phyloP scores from a whole-genome alignment of 2,329 filamentous ascomycete genomes.

The Hysterium pulicare region DNA sequence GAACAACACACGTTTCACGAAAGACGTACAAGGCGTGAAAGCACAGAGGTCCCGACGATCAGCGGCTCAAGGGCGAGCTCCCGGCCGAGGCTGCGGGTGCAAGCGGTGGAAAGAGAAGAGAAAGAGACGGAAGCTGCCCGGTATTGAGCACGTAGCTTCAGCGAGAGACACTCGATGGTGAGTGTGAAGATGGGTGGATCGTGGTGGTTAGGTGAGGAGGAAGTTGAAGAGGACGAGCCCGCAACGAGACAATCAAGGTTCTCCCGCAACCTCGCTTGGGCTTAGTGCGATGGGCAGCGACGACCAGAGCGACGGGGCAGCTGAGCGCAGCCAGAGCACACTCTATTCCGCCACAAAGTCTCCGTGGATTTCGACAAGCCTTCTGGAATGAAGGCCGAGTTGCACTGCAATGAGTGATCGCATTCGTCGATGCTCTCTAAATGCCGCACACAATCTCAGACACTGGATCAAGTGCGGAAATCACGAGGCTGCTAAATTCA shows the following conservation, averaged over 20 bases:
- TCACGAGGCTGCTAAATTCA: not conserved
- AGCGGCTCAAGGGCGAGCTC: not conserved
- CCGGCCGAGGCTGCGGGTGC: not conserved
- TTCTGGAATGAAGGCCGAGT: too few species aligned
- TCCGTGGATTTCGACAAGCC: too few species aligned
- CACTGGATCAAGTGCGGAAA: not conserved
- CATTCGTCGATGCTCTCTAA: not conserved
- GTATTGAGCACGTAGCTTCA: not conserved
- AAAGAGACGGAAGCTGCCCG: constrained; percentile 1
- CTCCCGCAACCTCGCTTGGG: too few species aligned
- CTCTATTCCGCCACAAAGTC: too few species aligned
- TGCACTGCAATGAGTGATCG: not conserved
- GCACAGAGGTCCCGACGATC: not conserved
- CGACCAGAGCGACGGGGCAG: not conserved
- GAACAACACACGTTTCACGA: not conserved
- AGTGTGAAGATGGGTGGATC: not conserved
- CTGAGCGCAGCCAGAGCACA: too few species aligned
- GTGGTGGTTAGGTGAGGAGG: constrained; percentile 1
- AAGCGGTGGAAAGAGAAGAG: not conserved
- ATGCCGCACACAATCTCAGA: constrained; percentile 1
- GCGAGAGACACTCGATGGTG: not conserved
- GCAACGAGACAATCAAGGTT: too few species aligned
- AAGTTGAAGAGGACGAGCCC: constrained; percentile 1
- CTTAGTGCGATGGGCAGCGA: not conserved
- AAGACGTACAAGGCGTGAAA: not conserved